A percentile compares a stretch with the other conserved stretches of the same genome.
phyloP scores from a whole-genome alignment of 352 stramenopile species.

The Thalassiosira hispida region DNA sequence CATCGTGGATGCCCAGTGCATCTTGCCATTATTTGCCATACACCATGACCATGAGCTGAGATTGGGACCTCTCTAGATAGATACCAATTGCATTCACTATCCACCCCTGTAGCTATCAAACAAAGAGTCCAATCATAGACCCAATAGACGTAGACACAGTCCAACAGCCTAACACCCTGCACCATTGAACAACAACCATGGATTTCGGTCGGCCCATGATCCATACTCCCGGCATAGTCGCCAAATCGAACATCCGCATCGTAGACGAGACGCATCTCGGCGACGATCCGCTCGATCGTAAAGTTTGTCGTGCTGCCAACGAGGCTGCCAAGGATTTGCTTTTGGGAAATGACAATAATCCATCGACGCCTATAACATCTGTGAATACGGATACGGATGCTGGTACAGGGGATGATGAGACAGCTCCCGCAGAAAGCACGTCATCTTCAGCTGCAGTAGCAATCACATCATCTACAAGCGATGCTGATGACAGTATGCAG shows the following conservation, averaged over 20 bases:
- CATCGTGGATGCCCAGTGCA: too few species aligned
- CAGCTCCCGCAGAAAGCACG: neutral
- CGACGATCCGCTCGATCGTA: conserved; percentile 53
- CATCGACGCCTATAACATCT: neutral
- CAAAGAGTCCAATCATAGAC: too few species aligned
- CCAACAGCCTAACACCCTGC: neutral
- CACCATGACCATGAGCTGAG: too few species aligned
- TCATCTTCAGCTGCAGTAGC: neutral
- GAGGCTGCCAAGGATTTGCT: conserved; percentile 69
- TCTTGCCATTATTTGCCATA: too few species aligned
- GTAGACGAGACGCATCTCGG: conserved; percentile 36
- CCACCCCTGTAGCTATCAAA: too few species aligned
- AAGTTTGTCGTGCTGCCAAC: conserved; percentile 65
- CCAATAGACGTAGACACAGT: too few species aligned
- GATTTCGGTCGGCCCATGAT: conserved; percentile 46
- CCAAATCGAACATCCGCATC: conserved; percentile 47
- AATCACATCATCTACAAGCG: neutral
- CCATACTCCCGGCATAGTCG: conserved; percentile 35
- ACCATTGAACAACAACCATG: conserved; percentile 20
- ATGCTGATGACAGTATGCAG: conserved; percentile 4
- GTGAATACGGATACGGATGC: neutral
- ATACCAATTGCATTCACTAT: too few species aligned
- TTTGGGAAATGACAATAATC: conserved; percentile 42
- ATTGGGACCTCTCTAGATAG: too few species aligned
- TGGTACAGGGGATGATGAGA: neutral